These are phyloP conservation scores for Xylaria arbuscula DNA, from an alignment of 2,329 filamentous ascomycete species.

Conservation along the genomic window DNA sequence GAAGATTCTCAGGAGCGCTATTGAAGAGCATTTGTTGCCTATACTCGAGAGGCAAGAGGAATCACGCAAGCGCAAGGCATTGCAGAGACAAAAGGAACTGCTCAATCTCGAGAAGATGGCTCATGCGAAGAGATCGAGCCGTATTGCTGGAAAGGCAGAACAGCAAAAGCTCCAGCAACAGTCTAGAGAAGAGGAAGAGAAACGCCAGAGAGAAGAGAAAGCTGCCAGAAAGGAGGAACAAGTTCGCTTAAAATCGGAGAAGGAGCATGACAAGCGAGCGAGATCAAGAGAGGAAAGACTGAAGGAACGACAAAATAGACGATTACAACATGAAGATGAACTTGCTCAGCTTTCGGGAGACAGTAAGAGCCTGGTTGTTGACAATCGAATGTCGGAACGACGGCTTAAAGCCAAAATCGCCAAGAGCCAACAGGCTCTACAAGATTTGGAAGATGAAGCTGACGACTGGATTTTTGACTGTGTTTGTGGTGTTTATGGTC, in stretches of 20 bases:
- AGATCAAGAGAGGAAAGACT: constrained; percentile 87
- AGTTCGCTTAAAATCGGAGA: constrained; percentile 67
- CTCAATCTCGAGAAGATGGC: constrained; percentile 86
- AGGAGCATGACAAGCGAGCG: constrained; percentile 81
- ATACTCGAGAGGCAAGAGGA: constrained; percentile 84
- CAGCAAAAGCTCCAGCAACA: constrained; percentile 80
- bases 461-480: constrained; percentile 97
- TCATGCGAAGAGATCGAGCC: constrained; percentile 92
- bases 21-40: constrained; percentile 83
- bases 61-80: constrained; percentile 75
- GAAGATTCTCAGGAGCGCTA: constrained; percentile 76
- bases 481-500: constrained; percentile 87
- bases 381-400: constrained; percentile 77
- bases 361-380: constrained; percentile 68
- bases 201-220: constrained; percentile 70
- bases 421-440: constrained; percentile 79
- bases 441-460: constrained; percentile 74
- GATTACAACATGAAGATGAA: constrained; percentile 86
- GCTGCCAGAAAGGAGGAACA: constrained; percentile 75
- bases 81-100: constrained; percentile 79
- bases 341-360: constrained; percentile 82
- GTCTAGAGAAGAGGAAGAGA: constrained; percentile 75
- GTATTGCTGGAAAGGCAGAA: constrained; percentile 84
- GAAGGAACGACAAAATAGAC: constrained; percentile 85
- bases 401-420: constrained; percentile 86